Evolutionary conservation across 1,139 yeast species (phyloP).

Genomic region (Magnusiomyces magnusii): DNA sequence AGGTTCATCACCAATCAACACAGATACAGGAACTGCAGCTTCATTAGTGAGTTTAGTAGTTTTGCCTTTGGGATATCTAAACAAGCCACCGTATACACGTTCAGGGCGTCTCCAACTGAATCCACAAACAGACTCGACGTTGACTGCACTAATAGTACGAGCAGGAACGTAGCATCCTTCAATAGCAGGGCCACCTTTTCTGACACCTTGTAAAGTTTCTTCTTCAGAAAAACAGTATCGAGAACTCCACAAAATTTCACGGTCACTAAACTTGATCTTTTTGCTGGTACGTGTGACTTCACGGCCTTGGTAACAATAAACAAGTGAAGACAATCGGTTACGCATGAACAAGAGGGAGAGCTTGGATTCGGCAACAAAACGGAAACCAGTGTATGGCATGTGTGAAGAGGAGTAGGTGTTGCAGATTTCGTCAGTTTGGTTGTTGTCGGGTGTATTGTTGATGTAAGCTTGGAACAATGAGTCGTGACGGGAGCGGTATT

Average conservation of each 20-base stretch:
- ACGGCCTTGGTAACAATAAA: neutral
- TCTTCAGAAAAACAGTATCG: neutral
- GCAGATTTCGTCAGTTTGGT: conserved; percentile 7
- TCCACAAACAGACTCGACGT: neutral
- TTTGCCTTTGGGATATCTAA: conserved; percentile 15
- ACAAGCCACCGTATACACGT: conserved; percentile 21
- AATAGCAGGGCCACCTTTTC: neutral
- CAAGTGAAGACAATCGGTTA: neutral
- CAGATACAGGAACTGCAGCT: conserved; percentile 21
- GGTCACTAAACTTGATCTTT: neutral
- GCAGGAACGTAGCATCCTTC: neutral
- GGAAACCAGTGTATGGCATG: conserved; percentile 5
- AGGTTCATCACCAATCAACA: conserved; percentile 26
- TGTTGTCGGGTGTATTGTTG: neutral
- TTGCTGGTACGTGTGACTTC: neutral
- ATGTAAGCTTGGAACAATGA: neutral
- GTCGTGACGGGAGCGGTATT: neutral
- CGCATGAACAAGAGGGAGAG: neutral
- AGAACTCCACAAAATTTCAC: neutral
- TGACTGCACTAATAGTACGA: neutral
- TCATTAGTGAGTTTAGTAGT: conserved; percentile 14
- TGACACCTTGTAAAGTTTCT: neutral
- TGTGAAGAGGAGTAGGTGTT: neutral
- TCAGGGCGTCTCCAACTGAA: neutral
- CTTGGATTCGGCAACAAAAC: neutral